phyloP scores from a whole-genome alignment of 2,329 filamentous ascomycete species.

The Clarireedia homoeocarpa region DNA sequence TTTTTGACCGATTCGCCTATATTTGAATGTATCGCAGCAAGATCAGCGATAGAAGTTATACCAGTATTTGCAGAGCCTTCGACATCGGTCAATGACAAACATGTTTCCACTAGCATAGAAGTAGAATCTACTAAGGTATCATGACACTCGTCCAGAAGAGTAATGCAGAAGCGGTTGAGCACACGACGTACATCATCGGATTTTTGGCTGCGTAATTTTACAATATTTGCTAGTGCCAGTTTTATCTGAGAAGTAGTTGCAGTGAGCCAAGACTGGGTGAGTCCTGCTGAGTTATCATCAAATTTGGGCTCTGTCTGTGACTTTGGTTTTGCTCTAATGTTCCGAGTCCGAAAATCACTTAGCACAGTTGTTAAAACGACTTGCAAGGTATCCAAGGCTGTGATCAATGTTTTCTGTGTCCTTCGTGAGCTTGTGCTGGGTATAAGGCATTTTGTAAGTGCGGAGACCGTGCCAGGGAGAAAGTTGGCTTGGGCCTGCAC shows the following conservation, averaged over 20 bases:
- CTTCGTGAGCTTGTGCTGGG: conserved; percentile 57
- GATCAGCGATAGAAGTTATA: conserved; percentile 45
- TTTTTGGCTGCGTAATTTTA: conserved; percentile 66
- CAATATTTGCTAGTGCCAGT: conserved; percentile 68
- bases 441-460: conserved; percentile 61
- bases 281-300: conserved; percentile 32
- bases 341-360: conserved; percentile 47
- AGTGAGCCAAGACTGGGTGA: conserved; percentile 58
- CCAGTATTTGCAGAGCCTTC: conserved; percentile 30
- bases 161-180: conserved; percentile 63
- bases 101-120: conserved; percentile 69
- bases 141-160: conserved; percentile 71
- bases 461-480: conserved; percentile 79
- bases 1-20: conserved; percentile 59
- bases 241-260: conserved; percentile 77
- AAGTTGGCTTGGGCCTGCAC: conserved; percentile 74
- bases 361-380: conserved; percentile 47
- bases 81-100: conserved; percentile 59
- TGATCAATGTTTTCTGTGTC: conserved; percentile 55
- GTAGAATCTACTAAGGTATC: conserved; percentile 61
- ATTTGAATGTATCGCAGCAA: conserved; percentile 54
- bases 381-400: conserved; percentile 51
- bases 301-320: conserved; percentile 20
- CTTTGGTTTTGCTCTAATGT: conserved; percentile 22
- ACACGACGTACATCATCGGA: conserved; percentile 59